A percentile compares a stretch with the other conserved stretches of the same genome.
These are phyloP conservation scores for Globisporangium rhizosaccharum DNA, from an alignment of 352 stramenopile species.

Conservation along the genomic window DNA sequence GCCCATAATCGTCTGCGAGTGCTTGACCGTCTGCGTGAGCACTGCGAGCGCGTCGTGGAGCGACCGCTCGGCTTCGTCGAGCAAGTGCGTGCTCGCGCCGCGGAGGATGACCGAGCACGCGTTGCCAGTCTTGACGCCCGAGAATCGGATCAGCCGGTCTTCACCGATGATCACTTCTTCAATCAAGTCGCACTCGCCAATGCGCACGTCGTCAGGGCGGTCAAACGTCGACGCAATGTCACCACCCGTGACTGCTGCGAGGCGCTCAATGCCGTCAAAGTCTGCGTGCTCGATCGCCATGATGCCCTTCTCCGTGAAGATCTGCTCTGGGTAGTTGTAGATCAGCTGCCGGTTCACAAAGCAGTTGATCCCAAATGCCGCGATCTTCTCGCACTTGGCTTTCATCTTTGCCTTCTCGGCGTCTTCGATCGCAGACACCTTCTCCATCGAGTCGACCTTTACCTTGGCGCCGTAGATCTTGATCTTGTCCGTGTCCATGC, in stretches of 20 bases:
- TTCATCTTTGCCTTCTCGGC: slow-evolving; percentile 99
- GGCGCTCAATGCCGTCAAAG: slow-evolving; percentile 98
- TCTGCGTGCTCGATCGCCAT: slow-evolving; percentile 99
- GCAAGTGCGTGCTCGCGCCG: slow-evolving; percentile 92
- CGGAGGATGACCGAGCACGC: slow-evolving; percentile 95
- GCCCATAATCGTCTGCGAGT: slow-evolving; percentile 95
- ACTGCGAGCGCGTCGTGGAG: slow-evolving; percentile 98
- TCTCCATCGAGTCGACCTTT: slow-evolving; percentile 98
- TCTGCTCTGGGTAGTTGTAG: slow-evolving; percentile 99
- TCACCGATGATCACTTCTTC: slow-evolving; percentile 99
- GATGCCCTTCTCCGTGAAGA: slow-evolving; percentile 98
- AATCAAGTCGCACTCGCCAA: slow-evolving; percentile 97
- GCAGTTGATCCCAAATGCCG: slow-evolving; percentile 97
- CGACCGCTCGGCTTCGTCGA: slow-evolving; percentile 99
- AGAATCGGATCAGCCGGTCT: slow-evolving; percentile 95
- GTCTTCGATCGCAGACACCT: slow-evolving; percentile 98
- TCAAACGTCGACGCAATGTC: slow-evolving; percentile 98
- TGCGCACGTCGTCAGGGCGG: slow-evolving; percentile 92
- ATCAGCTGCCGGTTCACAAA: slow-evolving; percentile 99
- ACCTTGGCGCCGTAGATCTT: slow-evolving; percentile 99
- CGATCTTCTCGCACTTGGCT: slow-evolving; percentile 97
- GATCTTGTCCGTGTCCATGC: slow-evolving; percentile 99
- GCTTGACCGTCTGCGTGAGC: slow-evolving; percentile 95
- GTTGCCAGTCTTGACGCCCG: slow-evolving; percentile 94
- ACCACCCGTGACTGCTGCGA: slow-evolving; percentile 94